These are phyloP conservation scores for Eudorina sp. DNA, from an alignment of 139 green algal species.

Conservation along the genomic window DNA sequence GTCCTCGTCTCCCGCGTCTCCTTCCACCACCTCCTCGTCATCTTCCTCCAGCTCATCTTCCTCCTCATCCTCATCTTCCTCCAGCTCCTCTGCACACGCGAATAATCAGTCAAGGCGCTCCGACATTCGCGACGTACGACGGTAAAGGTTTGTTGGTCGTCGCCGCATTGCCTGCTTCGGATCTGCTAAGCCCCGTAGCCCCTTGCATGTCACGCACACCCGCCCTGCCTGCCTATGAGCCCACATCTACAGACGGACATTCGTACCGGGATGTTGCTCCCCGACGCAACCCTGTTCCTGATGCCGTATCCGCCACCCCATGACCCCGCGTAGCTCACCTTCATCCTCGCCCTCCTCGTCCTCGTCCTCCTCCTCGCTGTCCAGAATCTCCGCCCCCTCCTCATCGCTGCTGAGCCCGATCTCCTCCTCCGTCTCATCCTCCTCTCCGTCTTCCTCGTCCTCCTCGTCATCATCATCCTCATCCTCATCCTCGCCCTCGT, in stretches of 20 bases:
- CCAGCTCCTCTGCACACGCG: not conserved
- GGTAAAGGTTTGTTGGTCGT: no score
- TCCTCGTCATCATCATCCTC: slow-evolving; percentile 14
- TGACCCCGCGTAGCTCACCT: no score
- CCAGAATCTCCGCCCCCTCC: not conserved
- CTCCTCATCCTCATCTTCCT: not conserved
- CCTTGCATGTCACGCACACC: no score
- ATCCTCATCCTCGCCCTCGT: slow-evolving; percentile 33
- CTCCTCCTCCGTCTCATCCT: slow-evolving; percentile 38
- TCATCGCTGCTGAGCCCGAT: slow-evolving; percentile 25
- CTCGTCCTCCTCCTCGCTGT: not conserved
- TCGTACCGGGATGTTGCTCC: no score
- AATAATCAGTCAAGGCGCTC: no score
- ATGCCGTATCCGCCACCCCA: no score
- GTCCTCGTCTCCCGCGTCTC: slow-evolving; percentile 4
- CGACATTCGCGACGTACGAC: no score
- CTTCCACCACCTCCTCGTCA: slow-evolving; percentile 41
- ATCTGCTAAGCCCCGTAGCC: no score
- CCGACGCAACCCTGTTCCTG: no score
- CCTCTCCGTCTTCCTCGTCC: slow-evolving; percentile 22
- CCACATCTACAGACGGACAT: no score
- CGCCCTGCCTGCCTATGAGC: no score
- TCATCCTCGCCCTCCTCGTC: slow-evolving; percentile 7
- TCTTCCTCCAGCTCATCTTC: slow-evolving; percentile 11
- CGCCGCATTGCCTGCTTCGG: no score